Percentiles rank a stretch among this genome's conserved stretches.
Conservation (phyloP, 306 rosid genomes). For the Begonia fuchsioides region DNA sequence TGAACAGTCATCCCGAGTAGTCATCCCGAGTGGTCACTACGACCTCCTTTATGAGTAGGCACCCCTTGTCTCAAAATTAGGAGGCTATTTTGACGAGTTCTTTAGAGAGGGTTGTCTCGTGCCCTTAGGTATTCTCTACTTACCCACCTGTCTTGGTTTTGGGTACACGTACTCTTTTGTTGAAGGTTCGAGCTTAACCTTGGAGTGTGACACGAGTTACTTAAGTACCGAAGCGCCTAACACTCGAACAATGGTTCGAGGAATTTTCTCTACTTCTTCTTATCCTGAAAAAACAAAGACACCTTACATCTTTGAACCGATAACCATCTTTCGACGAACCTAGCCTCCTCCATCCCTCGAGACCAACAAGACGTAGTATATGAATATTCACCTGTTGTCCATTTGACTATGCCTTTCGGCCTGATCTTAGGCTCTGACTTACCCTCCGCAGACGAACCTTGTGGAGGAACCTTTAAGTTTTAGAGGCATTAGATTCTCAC, state of each 20-base stretch:
- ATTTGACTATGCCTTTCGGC: too few species aligned
- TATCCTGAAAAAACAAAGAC: slow-evolving; percentile 1
- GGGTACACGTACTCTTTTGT: not conserved
- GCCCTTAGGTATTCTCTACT: not conserved
- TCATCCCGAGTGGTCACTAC: too few species aligned
- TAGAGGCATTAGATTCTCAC: too few species aligned
- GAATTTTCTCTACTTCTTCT: not conserved
- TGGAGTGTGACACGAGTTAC: not conserved
- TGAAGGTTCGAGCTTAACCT: not conserved
- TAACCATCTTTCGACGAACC: not conserved
- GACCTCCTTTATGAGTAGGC: too few species aligned
- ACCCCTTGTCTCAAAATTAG: not conserved
- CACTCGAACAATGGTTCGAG: slow-evolving; percentile 1
- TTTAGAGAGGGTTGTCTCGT: not conserved
- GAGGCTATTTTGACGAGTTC: not conserved
- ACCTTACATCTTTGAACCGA: slow-evolving; percentile 4
- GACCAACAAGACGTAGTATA: too few species aligned
- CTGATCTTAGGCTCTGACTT: too few species aligned
- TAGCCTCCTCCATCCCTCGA: not conserved
- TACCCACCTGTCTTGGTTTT: too few species aligned
- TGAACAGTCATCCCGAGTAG: too few species aligned
- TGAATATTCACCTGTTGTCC: too few species aligned
- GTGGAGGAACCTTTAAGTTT: too few species aligned
- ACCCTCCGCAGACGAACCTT: too few species aligned
- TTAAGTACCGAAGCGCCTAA: not conserved